Evolutionary conservation across 345 rosid genomes (phyloP).

Genomic region (Syzygium jambos): DNA sequence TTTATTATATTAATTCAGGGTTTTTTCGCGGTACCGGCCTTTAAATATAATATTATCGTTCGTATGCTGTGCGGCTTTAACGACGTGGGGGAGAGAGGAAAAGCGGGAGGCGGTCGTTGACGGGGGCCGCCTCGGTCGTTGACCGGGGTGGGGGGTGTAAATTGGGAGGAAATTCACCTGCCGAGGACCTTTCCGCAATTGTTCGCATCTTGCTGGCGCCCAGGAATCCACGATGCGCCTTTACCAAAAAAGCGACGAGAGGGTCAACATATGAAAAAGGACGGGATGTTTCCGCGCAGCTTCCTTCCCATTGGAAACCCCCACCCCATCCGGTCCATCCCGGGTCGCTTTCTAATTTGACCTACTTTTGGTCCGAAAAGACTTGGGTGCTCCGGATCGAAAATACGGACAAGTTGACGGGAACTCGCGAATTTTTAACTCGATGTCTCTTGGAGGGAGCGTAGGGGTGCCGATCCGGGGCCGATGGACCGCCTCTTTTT

Average conservation of each 20-base stretch:
- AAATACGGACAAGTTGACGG: neutral
- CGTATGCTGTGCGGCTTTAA: neutral
- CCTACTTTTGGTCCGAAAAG: neutral
- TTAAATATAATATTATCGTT: neutral
- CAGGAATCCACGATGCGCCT: neutral
- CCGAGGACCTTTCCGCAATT: neutral
- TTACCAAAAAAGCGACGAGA: neutral
- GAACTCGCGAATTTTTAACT: neutral
- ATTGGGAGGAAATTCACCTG: neutral
- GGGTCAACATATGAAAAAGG: neutral
- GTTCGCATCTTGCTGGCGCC: neutral
- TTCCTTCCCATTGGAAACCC: neutral
- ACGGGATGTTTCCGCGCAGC: neutral
- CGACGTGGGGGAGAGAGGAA: neutral
- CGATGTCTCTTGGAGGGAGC: neutral
- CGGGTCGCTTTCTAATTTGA: neutral
- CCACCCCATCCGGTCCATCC: neutral
- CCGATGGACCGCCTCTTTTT: neutral
- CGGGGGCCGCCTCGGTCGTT: neutral
- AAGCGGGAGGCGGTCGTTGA: no score
- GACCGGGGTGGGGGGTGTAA: neutral
- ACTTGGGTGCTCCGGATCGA: rapidly evolving
- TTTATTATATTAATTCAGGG: no score
- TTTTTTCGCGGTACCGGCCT: no score
- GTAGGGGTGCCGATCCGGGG: rapidly evolving